Conservation (phyloP, 2,329 filamentous ascomycete genomes). For the Achaetomium macrosporum region DNA sequence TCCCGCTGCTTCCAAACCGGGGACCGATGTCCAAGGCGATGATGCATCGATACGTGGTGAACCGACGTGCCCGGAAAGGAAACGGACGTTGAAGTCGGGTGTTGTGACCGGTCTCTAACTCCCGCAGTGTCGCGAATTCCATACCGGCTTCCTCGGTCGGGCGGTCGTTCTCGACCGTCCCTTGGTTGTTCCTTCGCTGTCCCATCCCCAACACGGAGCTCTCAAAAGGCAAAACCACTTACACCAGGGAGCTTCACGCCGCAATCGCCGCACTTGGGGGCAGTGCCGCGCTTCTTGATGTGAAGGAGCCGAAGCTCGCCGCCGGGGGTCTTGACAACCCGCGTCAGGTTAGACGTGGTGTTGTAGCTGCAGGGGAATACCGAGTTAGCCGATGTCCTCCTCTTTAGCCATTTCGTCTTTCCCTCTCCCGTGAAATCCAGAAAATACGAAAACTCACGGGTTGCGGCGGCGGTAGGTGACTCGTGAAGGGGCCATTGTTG, state of each 20-base stretch:
- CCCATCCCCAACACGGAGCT: not conserved
- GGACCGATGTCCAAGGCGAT: too few relatives aligned
- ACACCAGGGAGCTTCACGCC: slow-evolving; percentile 96
- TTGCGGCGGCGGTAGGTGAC: slow-evolving; percentile 71
- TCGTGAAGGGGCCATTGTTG: slow-evolving; percentile 54
- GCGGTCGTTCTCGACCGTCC: too few relatives aligned
- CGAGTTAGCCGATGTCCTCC: slow-evolving; percentile 15
- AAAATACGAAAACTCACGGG: slow-evolving; percentile 53
- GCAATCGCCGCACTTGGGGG: slow-evolving; percentile 99
- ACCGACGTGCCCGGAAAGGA: too few relatives aligned
- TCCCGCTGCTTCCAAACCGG: too few relatives aligned
- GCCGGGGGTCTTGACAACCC: slow-evolving; percentile 92
- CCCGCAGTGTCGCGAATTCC: not conserved
- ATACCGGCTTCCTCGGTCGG: not conserved
- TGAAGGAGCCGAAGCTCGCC: slow-evolving; percentile 93
- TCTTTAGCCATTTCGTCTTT: not conserved
- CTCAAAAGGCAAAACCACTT: slow-evolving; percentile 48
- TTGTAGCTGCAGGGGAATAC: slow-evolving; percentile 68
- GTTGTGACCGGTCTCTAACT: too few relatives aligned
- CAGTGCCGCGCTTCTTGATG: slow-evolving; percentile 99
- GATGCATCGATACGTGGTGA: not conserved
- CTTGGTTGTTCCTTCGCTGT: not conserved
- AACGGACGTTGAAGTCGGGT: too few relatives aligned
- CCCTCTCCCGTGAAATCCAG: not conserved
- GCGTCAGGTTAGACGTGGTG: slow-evolving; percentile 95